phyloP scores from a whole-genome alignment of 352 stramenopile species.

The Albugo candida region DNA sequence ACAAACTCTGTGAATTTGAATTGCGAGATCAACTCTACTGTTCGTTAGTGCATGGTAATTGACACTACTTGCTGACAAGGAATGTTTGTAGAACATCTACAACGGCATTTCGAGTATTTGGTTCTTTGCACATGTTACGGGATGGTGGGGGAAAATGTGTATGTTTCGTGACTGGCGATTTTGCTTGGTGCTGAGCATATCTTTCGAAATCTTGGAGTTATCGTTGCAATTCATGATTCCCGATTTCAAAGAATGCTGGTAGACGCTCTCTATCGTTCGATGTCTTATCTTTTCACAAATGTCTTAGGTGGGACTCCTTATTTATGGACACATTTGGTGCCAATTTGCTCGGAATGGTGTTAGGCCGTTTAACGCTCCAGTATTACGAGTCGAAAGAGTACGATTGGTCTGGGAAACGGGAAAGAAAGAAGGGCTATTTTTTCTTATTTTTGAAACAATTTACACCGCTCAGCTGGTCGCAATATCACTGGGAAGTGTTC shows the following conservation, averaged over 20 bases:
- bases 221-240: conserved; percentile 79
- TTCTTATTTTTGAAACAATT: conserved; percentile 69
- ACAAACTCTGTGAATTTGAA: conserved; percentile 14
- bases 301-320: conserved; percentile 75
- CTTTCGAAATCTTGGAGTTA: conserved; percentile 83
- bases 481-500: conserved; percentile 85
- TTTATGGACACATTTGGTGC: conserved; percentile 82
- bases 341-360: conserved; percentile 80
- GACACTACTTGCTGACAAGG: background rate
- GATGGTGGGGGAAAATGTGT: conserved; percentile 86
- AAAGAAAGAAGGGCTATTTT: conserved; percentile 44
- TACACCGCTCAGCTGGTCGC: conserved; percentile 71
- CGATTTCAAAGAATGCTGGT: conserved; percentile 89
- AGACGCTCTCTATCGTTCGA: conserved; percentile 1
- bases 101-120: conserved; percentile 62
- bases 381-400: conserved; percentile 77
- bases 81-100: conserved; percentile 21
- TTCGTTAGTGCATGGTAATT: conserved; percentile 4
- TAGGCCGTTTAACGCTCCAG: conserved; percentile 49
- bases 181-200: conserved; percentile 78
- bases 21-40: conserved; percentile 39
- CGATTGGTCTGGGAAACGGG: conserved; percentile 73
- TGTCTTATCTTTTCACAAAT: background rate
- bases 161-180: conserved; percentile 89
- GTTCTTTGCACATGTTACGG: conserved; percentile 70